phyloP scores from a whole-genome alignment of 2,329 filamentous ascomycete species.

The Cladosporium sp. region DNA sequence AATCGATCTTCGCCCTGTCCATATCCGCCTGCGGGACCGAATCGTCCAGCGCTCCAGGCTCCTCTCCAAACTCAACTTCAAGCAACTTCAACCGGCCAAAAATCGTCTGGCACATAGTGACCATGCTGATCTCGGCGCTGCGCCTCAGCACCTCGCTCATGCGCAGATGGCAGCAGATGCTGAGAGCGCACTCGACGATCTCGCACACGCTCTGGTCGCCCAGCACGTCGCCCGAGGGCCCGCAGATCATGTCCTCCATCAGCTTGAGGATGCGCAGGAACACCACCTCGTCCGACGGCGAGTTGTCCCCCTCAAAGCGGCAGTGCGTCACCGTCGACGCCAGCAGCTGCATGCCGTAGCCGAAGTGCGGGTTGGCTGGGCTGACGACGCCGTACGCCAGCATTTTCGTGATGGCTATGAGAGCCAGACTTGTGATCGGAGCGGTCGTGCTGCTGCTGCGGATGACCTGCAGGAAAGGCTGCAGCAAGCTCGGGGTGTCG shows the following conservation, averaged over 20 bases:
- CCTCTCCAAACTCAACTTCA: slow-evolving; percentile 65
- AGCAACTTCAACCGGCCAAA: slow-evolving; percentile 89
- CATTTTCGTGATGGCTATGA: slow-evolving; percentile 94
- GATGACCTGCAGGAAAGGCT: slow-evolving; percentile 94
- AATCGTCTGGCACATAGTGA: slow-evolving; percentile 98
- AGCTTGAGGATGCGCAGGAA: slow-evolving; percentile 89
- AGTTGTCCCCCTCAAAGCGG: slow-evolving; percentile 94
- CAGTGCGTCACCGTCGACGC: slow-evolving; percentile 96
- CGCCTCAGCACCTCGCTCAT: slow-evolving; percentile 86
- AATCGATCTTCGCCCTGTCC: slow-evolving; percentile 79
- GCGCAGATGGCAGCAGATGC: slow-evolving; percentile 92
- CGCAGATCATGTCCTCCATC: slow-evolving; percentile 98
- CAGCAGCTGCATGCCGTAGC: slow-evolving; percentile 88
- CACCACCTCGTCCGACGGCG: slow-evolving; percentile 91
- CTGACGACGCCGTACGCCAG: slow-evolving; percentile 91
- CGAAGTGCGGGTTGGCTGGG: slow-evolving; percentile 77
- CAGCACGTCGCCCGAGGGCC: slow-evolving; percentile 85
- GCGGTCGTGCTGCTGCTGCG: slow-evolving; percentile 94
- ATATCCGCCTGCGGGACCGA: slow-evolving; percentile 61
- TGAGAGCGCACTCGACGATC: slow-evolving; percentile 98
- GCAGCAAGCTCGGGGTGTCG: slow-evolving; percentile 82
- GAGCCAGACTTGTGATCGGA: slow-evolving; percentile 88
- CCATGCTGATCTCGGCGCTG: slow-evolving; percentile 95
- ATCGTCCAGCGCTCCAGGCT: slow-evolving; percentile 62
- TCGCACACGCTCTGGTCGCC: slow-evolving; percentile 98